Conservation (phyloP, 2,329 filamentous ascomycete species). For the Tricladium varicosporioides region DNA sequence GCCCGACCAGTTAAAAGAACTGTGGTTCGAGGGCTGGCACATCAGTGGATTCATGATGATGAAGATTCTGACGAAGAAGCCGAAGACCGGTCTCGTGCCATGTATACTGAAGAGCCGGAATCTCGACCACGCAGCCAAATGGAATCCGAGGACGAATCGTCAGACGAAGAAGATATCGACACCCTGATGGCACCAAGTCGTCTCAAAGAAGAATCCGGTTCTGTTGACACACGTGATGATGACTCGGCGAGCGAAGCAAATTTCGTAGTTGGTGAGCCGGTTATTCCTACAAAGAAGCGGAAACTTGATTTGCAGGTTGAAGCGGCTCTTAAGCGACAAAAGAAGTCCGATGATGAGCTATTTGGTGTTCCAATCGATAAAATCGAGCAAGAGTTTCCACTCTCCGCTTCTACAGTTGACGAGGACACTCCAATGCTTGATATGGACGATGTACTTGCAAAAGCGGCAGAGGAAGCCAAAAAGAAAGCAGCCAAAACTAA, state of each 20-base stretch:
- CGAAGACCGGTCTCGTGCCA: constrained; percentile 59
- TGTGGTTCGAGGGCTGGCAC: constrained; percentile 75
- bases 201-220: constrained; percentile 20
- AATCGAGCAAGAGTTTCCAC: constrained; percentile 49
- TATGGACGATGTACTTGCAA: constrained; percentile 45
- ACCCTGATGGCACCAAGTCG: constrained; percentile 14
- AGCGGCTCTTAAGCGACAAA: constrained; percentile 73
- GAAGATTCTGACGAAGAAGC: constrained; percentile 85
- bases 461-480: constrained; percentile 50
- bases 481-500: constrained; percentile 56
- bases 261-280: constrained; percentile 59
- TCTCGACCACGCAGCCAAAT: constrained; percentile 77
- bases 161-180: constrained; percentile 33
- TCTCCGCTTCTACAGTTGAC: constrained; percentile 35
- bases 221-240: constrained; percentile 53
- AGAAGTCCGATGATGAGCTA: constrained; percentile 76
- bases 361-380: constrained; percentile 62
- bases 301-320: constrained; percentile 71
- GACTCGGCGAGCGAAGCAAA: constrained; percentile 72
- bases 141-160: constrained; percentile 56
- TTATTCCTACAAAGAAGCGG: constrained; percentile 61
- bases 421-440: constrained; percentile 50
- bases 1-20: constrained; percentile 56
- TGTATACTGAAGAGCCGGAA: constrained; percentile 83
- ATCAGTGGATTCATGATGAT: constrained; percentile 72